These are phyloP conservation scores for Leishmania guyanensis DNA, from an alignment of 208 protist genomes.

Conservation along the genomic window DNA sequence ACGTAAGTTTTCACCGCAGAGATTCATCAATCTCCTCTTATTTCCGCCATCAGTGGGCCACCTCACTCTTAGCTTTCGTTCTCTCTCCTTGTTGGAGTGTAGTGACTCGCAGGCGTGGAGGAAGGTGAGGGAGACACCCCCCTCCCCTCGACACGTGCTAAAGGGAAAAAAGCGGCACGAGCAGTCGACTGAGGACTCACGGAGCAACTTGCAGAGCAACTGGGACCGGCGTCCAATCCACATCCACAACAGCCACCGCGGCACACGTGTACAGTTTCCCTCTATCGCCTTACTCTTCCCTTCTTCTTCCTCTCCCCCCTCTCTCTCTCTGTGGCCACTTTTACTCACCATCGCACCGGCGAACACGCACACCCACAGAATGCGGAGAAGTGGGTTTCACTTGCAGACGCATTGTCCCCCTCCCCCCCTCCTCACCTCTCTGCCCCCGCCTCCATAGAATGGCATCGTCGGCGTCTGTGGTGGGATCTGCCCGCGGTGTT, in stretches of 20 bases:
- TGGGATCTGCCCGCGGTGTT: constrained; percentile 30
- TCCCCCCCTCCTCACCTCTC: not conserved
- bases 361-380: not conserved
- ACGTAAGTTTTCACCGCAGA: not conserved
- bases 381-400: not conserved
- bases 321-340: too few relatives aligned
- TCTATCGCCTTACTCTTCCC: not conserved
- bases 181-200: too few relatives aligned
- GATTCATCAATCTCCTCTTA: not conserved
- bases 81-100: not conserved
- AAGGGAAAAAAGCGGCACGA: too few relatives aligned
- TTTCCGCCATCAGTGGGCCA: not conserved
- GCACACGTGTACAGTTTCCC: not conserved
- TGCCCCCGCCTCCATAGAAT: constrained; percentile 1
- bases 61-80: too few relatives aligned
- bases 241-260: not conserved
- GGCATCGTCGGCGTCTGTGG: constrained; percentile 46
- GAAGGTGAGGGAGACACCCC: too few relatives aligned
- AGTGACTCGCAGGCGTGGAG: not conserved
- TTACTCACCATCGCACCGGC: not conserved
- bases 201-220: too few relatives aligned
- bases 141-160: too few relatives aligned
- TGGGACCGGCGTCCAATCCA: too few relatives aligned
- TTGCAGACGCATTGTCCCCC: not conserved
- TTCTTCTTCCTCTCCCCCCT: not conserved